Evolutionary conservation across 805 yeast genomes (phyloP), one percentile per base, ranked within the genome.

Genomic region (Metschnikowia kofuensis): DNA sequence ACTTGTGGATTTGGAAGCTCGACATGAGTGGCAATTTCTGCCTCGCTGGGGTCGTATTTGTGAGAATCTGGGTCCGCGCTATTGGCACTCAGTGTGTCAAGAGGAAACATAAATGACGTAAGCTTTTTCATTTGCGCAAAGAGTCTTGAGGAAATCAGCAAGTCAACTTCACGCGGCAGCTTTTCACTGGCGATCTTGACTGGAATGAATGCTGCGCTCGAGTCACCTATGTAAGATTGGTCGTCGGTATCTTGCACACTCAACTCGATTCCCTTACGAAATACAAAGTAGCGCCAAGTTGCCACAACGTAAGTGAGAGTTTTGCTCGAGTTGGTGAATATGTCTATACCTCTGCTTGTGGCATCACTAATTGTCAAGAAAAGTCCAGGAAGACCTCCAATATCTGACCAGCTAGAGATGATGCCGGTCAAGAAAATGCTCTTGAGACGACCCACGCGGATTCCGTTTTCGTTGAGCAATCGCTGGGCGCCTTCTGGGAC

Each of bases 361-460:
- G 89, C 87, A 57, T 89, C 97, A 48, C 88, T 83, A 12, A 87
- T 74, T 0, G 97, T 89, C 44, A 92, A 69, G 42, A 92, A 79
- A 58, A 89, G 69, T 0, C 99, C 99, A 0, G 98, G 97, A 7
- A 92, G 66, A 0, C 99, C 99, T n/a, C 96, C 89, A 2, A 89
- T 69, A n/a, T 84, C 76, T 6, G 77, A 64, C 97, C 97, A 92
- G 46, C 77, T 66, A 16, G 62, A 53, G 10, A 87, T 52, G n/a
- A 70, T 71, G 2, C 99, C 99, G 0, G 96, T 83, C 5, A 94
- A 60, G 59, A 88, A 91, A 4, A 92, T 70, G 35, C 82, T 79
- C 42, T 78, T 75, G 31, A 89, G 65, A 52, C 79, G 84, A 1
- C 84, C 75, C 12, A 87, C 66, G 40, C 77, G 74, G 27, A 84